Evolutionary conservation across 768 basidiomycete genomes (phyloP).

Genomic region (Auriscalpium microsporum): DNA sequence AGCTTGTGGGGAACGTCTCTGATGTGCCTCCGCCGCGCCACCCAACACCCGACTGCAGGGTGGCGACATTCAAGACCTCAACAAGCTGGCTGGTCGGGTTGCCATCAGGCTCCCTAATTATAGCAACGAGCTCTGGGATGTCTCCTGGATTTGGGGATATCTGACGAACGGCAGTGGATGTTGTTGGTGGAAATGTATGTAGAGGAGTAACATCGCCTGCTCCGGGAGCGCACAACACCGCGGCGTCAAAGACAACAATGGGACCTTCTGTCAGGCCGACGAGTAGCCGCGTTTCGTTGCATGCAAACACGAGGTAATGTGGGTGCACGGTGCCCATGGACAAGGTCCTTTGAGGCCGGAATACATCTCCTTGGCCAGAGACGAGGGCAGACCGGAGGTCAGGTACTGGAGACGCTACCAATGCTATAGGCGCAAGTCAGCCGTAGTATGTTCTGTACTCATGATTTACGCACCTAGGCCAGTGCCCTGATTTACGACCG

Average conservation of each 20-base stretch:
- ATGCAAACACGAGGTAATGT: constrained; percentile 47
- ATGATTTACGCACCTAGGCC: constrained; percentile 20
- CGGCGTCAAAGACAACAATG: constrained; percentile 51
- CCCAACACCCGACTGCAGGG: constrained; percentile 38
- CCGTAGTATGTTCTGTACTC: background rate
- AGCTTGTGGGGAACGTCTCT: constrained; percentile 46
- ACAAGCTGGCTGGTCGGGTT: constrained; percentile 34
- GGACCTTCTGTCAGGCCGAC: constrained; percentile 53
- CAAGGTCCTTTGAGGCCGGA: constrained; percentile 46
- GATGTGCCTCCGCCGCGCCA: constrained; percentile 44
- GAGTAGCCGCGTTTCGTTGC: constrained; percentile 50
- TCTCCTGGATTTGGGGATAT: constrained; percentile 60
- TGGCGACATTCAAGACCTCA: constrained; percentile 49
- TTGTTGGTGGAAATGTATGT: constrained; percentile 37
- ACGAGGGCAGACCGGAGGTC: constrained; percentile 51
- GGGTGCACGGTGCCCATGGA: constrained; percentile 38
- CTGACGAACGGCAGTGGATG: constrained; percentile 37
- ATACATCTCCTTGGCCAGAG: constrained; percentile 32
- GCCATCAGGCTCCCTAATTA: constrained; percentile 35
- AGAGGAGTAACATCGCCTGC: constrained; percentile 36
- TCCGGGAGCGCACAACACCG: constrained; percentile 39
- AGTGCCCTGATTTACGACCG: constrained; percentile 33
- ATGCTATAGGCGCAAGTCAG: constrained; percentile 28
- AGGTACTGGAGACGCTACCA: constrained; percentile 51
- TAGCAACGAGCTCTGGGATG: constrained; percentile 50